Percentiles rank a stretch among this genome's conserved stretches.
phyloP scores from a whole-genome alignment of 2,329 filamentous ascomycete species.

The Fusarium cicatricum region DNA sequence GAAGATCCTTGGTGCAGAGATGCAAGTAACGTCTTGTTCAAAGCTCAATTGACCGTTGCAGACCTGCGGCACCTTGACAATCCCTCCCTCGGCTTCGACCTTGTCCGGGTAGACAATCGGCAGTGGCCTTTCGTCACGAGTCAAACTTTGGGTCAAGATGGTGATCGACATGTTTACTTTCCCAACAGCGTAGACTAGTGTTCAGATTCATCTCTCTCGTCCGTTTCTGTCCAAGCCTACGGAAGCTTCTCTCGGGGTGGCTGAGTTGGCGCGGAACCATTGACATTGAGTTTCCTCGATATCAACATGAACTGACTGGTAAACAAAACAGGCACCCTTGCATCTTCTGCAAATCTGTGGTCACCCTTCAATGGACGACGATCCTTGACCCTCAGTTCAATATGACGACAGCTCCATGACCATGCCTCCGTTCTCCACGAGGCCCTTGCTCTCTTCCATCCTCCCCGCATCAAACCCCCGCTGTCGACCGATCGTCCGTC shows the following conservation, averaged over 20 bases:
- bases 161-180: conserved; percentile 29
- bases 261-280: no score
- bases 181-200: conserved; percentile 2
- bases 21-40: neutral
- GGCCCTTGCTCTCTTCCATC: conserved; percentile 15
- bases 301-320: no score
- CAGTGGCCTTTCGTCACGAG: neutral
- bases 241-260: neutral
- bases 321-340: neutral
- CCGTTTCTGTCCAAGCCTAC: neutral
- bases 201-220: neutral
- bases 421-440: conserved; percentile 19
- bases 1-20: neutral
- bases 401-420: conserved; percentile 12
- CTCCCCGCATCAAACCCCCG: conserved; percentile 30
- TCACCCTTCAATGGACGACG: neutral
- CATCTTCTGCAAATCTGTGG: neutral
- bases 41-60: no score
- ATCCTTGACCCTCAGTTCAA: conserved; percentile 3
- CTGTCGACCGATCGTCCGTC: conserved; percentile 29
- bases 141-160: conserved; percentile 2
- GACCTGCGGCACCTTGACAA: no score
- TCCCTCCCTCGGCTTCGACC: no score
- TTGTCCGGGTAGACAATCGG: neutral
- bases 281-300: no score